These are phyloP conservation scores for Globisporangium nodosum DNA, from an alignment of 352 stramenopile species.

Conservation along the genomic window DNA sequence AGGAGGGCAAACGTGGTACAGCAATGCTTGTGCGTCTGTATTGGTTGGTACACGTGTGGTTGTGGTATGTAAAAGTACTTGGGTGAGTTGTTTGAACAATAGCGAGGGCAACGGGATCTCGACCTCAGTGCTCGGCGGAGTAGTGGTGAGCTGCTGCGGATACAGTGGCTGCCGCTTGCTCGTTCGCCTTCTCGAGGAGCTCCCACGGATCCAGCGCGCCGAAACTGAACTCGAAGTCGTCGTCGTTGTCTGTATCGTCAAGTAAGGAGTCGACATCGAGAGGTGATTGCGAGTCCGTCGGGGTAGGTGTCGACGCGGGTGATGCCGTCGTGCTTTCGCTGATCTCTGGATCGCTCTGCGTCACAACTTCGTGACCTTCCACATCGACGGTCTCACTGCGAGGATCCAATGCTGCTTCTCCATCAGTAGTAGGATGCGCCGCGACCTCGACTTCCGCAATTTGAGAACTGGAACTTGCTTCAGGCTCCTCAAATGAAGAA, in stretches of 20 bases:
- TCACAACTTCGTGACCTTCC: not conserved
- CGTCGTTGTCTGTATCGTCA: constrained; percentile 4
- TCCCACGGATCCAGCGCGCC: constrained; percentile 7
- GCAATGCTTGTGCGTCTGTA: not conserved
- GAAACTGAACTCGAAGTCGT: constrained; percentile 7
- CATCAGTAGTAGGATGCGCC: no score
- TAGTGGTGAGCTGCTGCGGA: not conserved
- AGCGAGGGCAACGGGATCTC: no score
- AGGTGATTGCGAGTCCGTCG: not conserved
- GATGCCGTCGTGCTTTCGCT: not conserved
- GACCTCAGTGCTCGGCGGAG: constrained; percentile 1
- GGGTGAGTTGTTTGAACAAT: no score
- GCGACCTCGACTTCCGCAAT: no score
- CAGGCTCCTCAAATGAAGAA: no score
- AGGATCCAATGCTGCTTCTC: no score
- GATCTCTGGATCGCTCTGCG: not conserved
- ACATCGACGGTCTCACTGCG: not conserved
- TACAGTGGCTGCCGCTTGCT: not conserved
- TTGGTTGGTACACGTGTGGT: not conserved
- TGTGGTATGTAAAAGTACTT: no score
- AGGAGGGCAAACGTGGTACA: not conserved
- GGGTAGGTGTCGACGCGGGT: not conserved
- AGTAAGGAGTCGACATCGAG: not conserved
- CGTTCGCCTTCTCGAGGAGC: constrained; percentile 10
- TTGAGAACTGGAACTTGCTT: no score